These are phyloP conservation scores for Erodium maritimum DNA, from an alignment of 345 rosid species.

Conservation along the genomic window DNA sequence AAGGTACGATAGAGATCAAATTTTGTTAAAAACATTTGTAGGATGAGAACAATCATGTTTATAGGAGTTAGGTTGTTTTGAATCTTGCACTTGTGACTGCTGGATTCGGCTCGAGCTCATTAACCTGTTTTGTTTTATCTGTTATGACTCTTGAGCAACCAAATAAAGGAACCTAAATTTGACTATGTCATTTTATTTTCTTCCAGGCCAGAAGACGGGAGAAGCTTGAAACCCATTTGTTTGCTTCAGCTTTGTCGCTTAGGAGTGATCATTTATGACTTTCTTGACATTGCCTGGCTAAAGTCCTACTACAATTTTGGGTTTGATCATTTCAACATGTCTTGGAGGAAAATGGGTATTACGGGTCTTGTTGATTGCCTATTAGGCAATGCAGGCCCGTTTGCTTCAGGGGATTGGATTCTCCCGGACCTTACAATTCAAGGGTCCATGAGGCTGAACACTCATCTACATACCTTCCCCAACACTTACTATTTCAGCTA, in stretches of 20 bases:
- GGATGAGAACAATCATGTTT: no score
- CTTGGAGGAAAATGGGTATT: slow-evolving; percentile 63
- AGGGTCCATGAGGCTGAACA: slow-evolving; percentile 54
- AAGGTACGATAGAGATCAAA: neutral
- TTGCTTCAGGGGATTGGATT: slow-evolving; percentile 81
- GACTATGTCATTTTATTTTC: neutral
- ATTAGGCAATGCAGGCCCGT: slow-evolving; percentile 72
- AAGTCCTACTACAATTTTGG: slow-evolving; percentile 86
- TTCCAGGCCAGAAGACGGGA: slow-evolving; percentile 80
- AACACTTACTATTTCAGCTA: slow-evolving; percentile 85
- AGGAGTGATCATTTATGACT: slow-evolving; percentile 78
- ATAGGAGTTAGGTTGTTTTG: no score
- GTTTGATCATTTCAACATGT: slow-evolving; percentile 78
- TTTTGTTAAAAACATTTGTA: no score
- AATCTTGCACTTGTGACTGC: no score
- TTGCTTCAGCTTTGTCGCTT: slow-evolving; percentile 79
- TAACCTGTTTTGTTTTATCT: neutral
- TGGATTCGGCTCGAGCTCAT: neutral
- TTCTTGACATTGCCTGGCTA: slow-evolving; percentile 85
- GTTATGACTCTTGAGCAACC: neutral
- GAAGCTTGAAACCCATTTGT: slow-evolving; percentile 47
- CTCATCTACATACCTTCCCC: slow-evolving; percentile 52
- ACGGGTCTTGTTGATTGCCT: slow-evolving; percentile 58
- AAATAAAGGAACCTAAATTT: neutral
- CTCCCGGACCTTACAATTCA: slow-evolving; percentile 91